Base-by-base conservation (phyloP, 106 monocot species). In the Platanthera guangdongensis region DNA sequence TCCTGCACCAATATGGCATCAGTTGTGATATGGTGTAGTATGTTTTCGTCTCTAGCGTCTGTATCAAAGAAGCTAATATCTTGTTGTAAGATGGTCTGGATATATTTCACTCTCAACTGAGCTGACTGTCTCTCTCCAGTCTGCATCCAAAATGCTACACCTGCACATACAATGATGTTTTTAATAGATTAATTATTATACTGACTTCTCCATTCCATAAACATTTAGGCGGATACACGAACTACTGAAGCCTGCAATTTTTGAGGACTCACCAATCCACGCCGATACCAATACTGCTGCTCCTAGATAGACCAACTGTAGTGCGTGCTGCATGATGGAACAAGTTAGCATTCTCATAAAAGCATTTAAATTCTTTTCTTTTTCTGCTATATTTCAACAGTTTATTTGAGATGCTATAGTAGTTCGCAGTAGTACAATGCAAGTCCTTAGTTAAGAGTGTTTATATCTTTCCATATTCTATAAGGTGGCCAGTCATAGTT, bases 91-190 rank as follows among this genome's bases (percentile, higher is more conserved):
- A 83, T 60, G 45, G 79, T 71, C 18, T 76, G 79, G 16, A 83
- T 79, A 57, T 83, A 83, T 59, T 75, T 80, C 13, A 80, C 63
- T 57, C 83, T 71, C 50, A 83, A 48, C 39, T 76, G 70, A 5
- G 79, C 79, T 72, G 83, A 68, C 75, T 83, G 83, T 79, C 83
- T 80, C 52, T 83, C 83, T 54, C 83, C 83, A 21, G 83, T 83
- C 47, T 83, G 76, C 79, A 76, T 80, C 83, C 83, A 83, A 51
- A 71, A 83, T 76, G 83, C 79, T 53, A 83, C 83, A 47, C 79
- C 83, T 83, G 76, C 47, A 51, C 62, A 10, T 60, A 50, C 47
- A 71, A 14, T 49, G 25, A 53, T 9, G 14, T 28, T 74, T 25
- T 54, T 53, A 74, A 28, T 55, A 54, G 28, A 21, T 13, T 39